These are phyloP conservation scores for Dactylorhiza incarnata DNA, from an alignment of 106 monocot species.

Conservation along the genomic window DNA sequence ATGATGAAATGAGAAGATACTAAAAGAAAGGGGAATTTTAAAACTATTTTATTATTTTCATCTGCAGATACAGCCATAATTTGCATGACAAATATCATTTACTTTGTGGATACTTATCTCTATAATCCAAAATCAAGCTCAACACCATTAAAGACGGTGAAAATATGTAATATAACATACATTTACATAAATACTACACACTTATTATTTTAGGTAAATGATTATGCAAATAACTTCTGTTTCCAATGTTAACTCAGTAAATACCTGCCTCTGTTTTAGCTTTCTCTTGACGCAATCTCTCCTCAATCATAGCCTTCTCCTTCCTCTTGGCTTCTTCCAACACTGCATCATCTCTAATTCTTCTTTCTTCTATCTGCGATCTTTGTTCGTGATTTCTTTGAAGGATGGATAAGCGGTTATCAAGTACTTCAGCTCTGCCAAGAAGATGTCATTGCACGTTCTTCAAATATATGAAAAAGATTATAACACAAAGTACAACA, in stretches of 20 bases:
- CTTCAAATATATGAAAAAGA: background rate
- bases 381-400: constrained; percentile 87
- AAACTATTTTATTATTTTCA: background rate
- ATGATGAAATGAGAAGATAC: background rate
- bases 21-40: background rate
- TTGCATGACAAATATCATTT: background rate
- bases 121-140: background rate
- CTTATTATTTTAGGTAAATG: background rate
- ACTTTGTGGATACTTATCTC: background rate
- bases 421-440: constrained; percentile 64
- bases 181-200: background rate
- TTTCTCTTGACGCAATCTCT: constrained; percentile 58
- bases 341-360: constrained; percentile 86
- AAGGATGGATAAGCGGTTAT: constrained; percentile 64
- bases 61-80: background rate
- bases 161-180: background rate
- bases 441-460: background rate
- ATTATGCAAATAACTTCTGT: background rate
- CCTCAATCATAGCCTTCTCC: constrained; percentile 64
- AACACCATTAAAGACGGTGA: background rate
- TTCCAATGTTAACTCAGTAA: constrained; percentile 9
- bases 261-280: constrained; percentile 51
- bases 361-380: constrained; percentile 72
- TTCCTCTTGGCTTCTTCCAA: constrained; percentile 72
- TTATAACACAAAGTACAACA: background rate